These are phyloP conservation scores for Ceriops zippeliana DNA, from an alignment of 345 rosid genomes.

Conservation along the genomic window DNA sequence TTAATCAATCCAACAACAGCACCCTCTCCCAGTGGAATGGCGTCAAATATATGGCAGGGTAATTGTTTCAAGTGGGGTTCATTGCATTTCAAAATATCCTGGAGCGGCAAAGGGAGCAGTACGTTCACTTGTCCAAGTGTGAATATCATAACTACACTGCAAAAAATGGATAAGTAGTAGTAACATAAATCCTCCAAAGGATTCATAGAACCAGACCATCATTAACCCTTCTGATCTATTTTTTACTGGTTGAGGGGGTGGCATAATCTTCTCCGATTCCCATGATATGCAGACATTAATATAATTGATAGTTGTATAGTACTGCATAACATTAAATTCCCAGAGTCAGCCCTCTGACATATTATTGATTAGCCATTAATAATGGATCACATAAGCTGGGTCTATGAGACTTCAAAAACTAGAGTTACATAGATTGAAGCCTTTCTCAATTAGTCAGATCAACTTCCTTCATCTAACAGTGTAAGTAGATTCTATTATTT, in stretches of 20 bases:
- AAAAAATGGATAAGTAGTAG: not conserved
- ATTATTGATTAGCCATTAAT: too few species aligned
- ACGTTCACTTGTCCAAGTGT: constrained; percentile 4
- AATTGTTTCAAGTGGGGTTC: constrained; percentile 54
- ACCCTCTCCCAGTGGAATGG: constrained; percentile 85
- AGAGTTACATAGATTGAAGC: not conserved
- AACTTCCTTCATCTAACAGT: not conserved
- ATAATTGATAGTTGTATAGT: too few species aligned
- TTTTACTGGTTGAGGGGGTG: too few species aligned
- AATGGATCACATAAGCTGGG: too few species aligned
- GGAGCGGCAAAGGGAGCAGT: constrained; percentile 14
- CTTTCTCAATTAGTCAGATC: not conserved
- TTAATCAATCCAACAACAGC: constrained; percentile 87
- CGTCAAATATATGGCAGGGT: constrained; percentile 66
- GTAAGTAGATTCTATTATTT: not conserved
- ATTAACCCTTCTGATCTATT: too few species aligned
- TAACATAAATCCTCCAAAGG: too few species aligned
- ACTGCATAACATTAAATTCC: too few species aligned
- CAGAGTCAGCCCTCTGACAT: too few species aligned
- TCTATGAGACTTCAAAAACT: not conserved
- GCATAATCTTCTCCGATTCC: too few species aligned
- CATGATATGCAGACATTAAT: too few species aligned
- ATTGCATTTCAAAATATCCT: constrained; percentile 75
- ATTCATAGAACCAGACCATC: too few species aligned
- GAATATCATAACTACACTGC: not conserved